Evolutionary conservation across 441 rosid genomes (phyloP).

Genomic region (Populus tomentosa): DNA sequence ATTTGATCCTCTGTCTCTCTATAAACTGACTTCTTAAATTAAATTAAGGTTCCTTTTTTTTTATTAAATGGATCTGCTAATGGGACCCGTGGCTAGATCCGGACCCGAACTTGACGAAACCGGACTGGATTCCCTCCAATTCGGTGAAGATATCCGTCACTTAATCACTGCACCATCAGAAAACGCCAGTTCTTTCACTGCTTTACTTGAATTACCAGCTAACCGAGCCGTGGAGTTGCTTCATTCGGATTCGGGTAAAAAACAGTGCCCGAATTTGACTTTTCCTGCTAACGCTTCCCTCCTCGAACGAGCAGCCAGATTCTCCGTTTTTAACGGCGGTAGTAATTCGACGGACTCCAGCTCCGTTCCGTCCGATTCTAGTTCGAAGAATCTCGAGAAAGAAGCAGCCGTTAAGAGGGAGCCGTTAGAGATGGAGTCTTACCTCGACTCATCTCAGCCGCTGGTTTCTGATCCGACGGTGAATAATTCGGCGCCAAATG

Average conservation of each 20-base stretch:
- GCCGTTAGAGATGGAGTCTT: constrained; percentile 54
- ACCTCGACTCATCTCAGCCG: constrained; percentile 33
- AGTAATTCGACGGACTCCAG: constrained; percentile 44
- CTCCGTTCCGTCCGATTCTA: constrained; percentile 45
- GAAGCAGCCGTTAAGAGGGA: constrained; percentile 54
- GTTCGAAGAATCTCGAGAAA: constrained; percentile 46
- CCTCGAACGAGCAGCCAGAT: constrained; percentile 53
- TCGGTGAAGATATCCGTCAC: constrained; percentile 59
- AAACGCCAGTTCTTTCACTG: constrained; percentile 69
- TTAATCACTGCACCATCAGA: constrained; percentile 46
- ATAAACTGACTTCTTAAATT: neutral
- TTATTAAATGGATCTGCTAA: constrained; percentile 11
- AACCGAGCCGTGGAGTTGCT: constrained; percentile 80
- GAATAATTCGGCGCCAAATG: constrained; percentile 29
- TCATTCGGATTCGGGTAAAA: constrained; percentile 39
- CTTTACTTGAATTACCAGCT: constrained; percentile 76
- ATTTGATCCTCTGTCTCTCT: neutral
- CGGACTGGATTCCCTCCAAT: constrained; percentile 53
- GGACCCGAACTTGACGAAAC: neutral
- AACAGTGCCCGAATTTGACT: constrained; percentile 30
- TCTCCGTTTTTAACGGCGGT: constrained; percentile 37
- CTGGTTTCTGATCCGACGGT: constrained; percentile 42
- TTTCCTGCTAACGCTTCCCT: constrained; percentile 42
- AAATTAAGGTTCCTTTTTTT: neutral
- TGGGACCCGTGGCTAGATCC: constrained; percentile 16